Evolutionary conservation across 2,329 filamentous ascomycete species (phyloP).

Genomic region (Xylaria sp.): DNA sequence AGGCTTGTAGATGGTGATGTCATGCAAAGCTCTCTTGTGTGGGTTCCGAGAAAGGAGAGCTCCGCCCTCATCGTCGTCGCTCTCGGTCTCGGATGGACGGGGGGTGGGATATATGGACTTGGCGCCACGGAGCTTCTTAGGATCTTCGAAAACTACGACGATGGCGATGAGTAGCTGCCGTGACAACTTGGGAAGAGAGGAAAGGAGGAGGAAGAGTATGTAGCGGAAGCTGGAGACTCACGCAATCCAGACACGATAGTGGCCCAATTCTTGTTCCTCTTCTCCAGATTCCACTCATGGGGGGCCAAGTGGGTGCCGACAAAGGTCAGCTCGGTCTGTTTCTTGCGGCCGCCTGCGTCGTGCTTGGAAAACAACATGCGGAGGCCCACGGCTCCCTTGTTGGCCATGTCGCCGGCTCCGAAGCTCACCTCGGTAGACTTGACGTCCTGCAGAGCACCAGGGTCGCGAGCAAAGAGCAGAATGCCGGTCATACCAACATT

Average conservation of each 20-base stretch:
- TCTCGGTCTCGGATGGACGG: constrained; percentile 30
- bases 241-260: constrained; percentile 78
- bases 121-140: constrained; percentile 51
- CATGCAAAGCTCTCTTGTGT: constrained; percentile 58
- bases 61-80: constrained; percentile 37
- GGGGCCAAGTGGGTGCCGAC: constrained; percentile 89
- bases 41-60: constrained; percentile 41
- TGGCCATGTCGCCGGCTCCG: constrained; percentile 88
- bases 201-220: neutral
- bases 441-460: constrained; percentile 70
- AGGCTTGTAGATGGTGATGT: constrained; percentile 78
- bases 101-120: constrained; percentile 33
- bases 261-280: constrained; percentile 89
- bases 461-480: constrained; percentile 81
- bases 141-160: constrained; percentile 72
- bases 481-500: constrained; percentile 92
- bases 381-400: constrained; percentile 91
- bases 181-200: neutral
- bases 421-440: constrained; percentile 86
- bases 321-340: constrained; percentile 78
- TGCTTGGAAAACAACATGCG: constrained; percentile 70
- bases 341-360: constrained; percentile 47
- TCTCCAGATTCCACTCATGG: constrained; percentile 80
- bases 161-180: constrained; percentile 18
- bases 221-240: constrained; percentile 13